Percentiles rank a stretch among this genome's conserved stretches.
phyloP scores from a whole-genome alignment of 768 basidiomycete genomes.

The Clavulina sp. region DNA sequence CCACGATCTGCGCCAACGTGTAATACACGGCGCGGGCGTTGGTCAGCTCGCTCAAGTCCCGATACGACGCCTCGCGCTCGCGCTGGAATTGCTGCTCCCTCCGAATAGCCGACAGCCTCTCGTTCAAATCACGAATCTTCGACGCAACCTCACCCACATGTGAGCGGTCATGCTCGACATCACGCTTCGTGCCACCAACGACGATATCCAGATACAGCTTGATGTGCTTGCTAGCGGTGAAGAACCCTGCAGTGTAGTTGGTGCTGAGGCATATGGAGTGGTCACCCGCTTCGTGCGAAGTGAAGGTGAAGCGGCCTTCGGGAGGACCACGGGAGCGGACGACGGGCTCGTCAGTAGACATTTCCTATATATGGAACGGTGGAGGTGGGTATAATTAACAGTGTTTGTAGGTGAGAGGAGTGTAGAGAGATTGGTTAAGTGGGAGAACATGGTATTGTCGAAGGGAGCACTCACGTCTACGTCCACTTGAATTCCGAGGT shows the following conservation, averaged over 20 bases:
- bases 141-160: conserved; percentile 68
- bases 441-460: background rate
- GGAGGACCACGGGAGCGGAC: conserved; percentile 81
- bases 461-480: conserved; percentile 49
- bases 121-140: conserved; percentile 83
- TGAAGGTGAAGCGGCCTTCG: conserved; percentile 91
- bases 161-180: conserved; percentile 70
- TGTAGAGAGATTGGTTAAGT: background rate
- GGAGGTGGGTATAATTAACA: background rate
- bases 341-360: conserved; percentile 60
- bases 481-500: conserved; percentile 77
- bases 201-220: conserved; percentile 89
- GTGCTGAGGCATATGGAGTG: conserved; percentile 93
- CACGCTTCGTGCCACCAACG: conserved; percentile 73
- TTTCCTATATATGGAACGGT: conserved; percentile 40
- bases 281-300: conserved; percentile 91
- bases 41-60: conserved; percentile 74
- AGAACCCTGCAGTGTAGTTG: conserved; percentile 77
- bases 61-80: conserved; percentile 81
- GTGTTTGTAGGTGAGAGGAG: background rate
- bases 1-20: conserved; percentile 68
- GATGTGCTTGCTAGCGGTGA: conserved; percentile 51
- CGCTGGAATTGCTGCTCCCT: conserved; percentile 96
- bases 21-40: conserved; percentile 95
- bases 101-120: conserved; percentile 80